Evolutionary conservation across 768 basidiomycete genomes (phyloP), one percentile per base, ranked within the genome.

Genomic region (Lentinus brumalis): DNA sequence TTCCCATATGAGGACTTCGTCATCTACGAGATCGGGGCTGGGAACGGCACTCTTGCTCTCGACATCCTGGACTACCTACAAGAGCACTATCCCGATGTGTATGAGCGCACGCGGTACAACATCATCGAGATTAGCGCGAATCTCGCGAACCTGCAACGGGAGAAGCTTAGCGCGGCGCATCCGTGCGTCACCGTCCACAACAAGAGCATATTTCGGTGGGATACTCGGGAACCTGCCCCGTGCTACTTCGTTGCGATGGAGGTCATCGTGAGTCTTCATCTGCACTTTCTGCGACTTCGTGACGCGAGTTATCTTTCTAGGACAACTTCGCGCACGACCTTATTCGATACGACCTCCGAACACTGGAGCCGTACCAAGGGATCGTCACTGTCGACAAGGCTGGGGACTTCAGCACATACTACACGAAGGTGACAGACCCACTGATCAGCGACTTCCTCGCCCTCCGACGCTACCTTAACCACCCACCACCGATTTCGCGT

Each of bases 241-340:
- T 98, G 96, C 74, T 98, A 90, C 73, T 88, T 99, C 68, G 73
- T 99, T 26, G 96, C 94, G 2, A 84, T 98, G 80, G 97, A 99
- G 78, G 97, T 99, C 38, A 83, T 97, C 58, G 92, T 95, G 73
- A 77, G 91, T 83, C 18, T 53, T 5, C 14, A 47, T 54, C 57
- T 3, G 46, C 4, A 18, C 12, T 53, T 16, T 7, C 2, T 7
- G 10, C 9, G 47, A 45, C 38, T 9, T 10, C 5, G 29, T 14
- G 5, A 45, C 12, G 35, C 51, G 50, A 46, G 35, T 41, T 57
- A 42, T 5, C 32, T 35, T 12, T 56, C 5, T 56, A 94, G 90
- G 96, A 98, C 75, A 99, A 99, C 74, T 96, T 98, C 67, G 89
- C 94, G 1, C 96, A 98, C 71, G 97, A 99, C 70, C 82, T 96